Evolutionary conservation across 345 rosid genomes (phyloP), one percentile per base, ranked within the genome.

Genomic region (Eucalyptus dawsonii): DNA sequence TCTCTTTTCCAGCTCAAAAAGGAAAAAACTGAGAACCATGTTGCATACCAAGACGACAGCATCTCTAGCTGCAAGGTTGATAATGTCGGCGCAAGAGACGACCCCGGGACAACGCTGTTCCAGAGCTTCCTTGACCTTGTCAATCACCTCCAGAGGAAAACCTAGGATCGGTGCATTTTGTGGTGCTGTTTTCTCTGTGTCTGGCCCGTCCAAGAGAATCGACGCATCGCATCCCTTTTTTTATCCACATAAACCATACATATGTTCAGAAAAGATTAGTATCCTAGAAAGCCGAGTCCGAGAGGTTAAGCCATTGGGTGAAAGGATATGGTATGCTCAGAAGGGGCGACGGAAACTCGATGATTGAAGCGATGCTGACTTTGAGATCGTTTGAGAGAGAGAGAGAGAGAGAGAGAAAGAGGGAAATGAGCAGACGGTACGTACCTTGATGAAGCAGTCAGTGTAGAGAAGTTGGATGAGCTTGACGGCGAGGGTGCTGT

Each of bases 31-130:
- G 34, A 12, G 31, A 62, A 62, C 69, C 31, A 29, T 3, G 69
- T 25, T 27, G 8, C 88, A n/a, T 93, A 95, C 99, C 95, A 94
- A 14, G 87, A 92, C 94, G 88, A 92, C 94, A 44, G 98, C 97
- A 91, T 97, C 98, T 37, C 98, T 91, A 19, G 98, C 90, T 27
- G 98, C 98, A 9, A 97, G 96, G 91, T 95, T 94, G 90, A 97
- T 97, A 72, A 97, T 95, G 72, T 96, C 98, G 24, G 99, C 93
- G 54, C 98, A 96, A 50, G 99, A 97, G 90, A 96, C 99, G 14
- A 93, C 93, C 22, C 98, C 97, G 1, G 97, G 98, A 90, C 98
- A 96, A 3, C 91, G 91, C 3, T 67, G 24, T 91, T 96, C 98
- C 86, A 97, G 91, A 62, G 93, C 98, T 4, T 31, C 7, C 89